A percentile compares a stretch with the other conserved stretches of the same genome.
Evolutionary conservation across 345 rosid species (phyloP).

Genomic region (Eucalyptus microcorys): DNA sequence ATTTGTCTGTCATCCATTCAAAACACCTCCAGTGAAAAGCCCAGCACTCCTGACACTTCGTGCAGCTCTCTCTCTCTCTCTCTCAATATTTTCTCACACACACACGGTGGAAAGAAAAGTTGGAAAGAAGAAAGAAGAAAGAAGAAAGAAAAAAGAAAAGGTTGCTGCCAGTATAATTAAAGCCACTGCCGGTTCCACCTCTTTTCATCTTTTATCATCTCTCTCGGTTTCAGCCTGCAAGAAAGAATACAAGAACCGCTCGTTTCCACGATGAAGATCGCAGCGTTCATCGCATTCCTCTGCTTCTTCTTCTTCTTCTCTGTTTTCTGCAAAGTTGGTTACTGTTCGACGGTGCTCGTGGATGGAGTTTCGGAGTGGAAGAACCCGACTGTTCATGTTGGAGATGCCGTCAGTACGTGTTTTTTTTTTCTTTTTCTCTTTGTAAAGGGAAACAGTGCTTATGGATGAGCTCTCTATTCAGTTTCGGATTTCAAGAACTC

Average conservation of each 20-base stretch:
- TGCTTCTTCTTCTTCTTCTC: slow-evolving; percentile 15
- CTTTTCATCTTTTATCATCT: neutral
- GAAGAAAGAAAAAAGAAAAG: neutral
- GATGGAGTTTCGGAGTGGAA: slow-evolving; percentile 71
- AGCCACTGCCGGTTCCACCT: neutral
- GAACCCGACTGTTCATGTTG: slow-evolving; percentile 55
- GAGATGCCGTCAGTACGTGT: slow-evolving; percentile 64
- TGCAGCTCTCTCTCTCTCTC: neutral
- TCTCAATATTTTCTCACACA: neutral
- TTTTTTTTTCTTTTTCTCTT: neutral
- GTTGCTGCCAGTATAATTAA: neutral
- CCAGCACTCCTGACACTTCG: slow-evolving; percentile 10
- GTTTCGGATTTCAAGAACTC: neutral
- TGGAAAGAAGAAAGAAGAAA: neutral
- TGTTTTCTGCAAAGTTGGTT: slow-evolving; percentile 16
- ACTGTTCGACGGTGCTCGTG: slow-evolving; percentile 38
- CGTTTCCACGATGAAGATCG: neutral
- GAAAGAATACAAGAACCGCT: neutral
- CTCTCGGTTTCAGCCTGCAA: neutral
- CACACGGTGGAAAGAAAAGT: neutral
- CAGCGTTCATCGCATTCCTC: neutral
- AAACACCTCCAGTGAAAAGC: slow-evolving; percentile 3
- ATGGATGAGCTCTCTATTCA: neutral
- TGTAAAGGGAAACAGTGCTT: neutral
- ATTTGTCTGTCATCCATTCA: slow-evolving; percentile 13